Base-by-base conservation (phyloP, 2,329 filamentous ascomycete species). In the Coniochaeta pulveracea region DNA sequence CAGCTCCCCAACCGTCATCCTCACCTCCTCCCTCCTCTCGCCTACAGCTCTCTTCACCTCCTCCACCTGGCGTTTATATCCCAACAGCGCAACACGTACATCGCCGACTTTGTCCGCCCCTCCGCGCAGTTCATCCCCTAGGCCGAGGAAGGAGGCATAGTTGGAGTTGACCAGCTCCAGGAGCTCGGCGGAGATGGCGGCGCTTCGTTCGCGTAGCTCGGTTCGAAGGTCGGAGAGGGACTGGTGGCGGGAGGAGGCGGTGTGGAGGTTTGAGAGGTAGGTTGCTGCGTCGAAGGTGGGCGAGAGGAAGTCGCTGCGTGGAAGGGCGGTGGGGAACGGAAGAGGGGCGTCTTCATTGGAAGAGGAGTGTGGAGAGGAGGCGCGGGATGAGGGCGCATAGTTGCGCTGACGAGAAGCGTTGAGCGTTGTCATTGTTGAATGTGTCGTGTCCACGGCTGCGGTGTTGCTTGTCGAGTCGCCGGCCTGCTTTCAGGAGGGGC, bases 101-200 rank as follows among this genome's bases (percentile, higher is more conserved):
- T 93, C 85, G 51, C 93, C 88, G 1, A 95, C 80, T 52, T 80
- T 83, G 47, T 95, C 89, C 49, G 93, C 88, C 6, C 93, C 93
- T 3, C 88, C 88, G 34, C 76, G 74, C 26, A 98, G 61, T 46
- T 85, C 83, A 29, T 72, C 76, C 0, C 91, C 93, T 0, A 98
- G 61, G 0, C 78, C 79, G 4, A 98, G 58, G 47, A 98, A 98
- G 37, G 89, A 82, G 30, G 85, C 80, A 54, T 98, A 96, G 57
- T 98, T 93, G 33, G 80, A 73, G 51, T 98, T 98, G 43, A 98
- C 91, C 6, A 98, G 73, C 58, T 95, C 89, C 12, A 98, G 68
- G 3, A 98, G 69, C 60, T 98, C 91, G 41, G 80, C 75, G 48
- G 79, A 83, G 40, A 98, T 78, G 14, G 80, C 70, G 45, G 83